Percentiles rank a stretch among this genome's conserved stretches.
Conservation (phyloP, 129 eudicot species). For the Helichrysum umbraculigerum region DNA sequence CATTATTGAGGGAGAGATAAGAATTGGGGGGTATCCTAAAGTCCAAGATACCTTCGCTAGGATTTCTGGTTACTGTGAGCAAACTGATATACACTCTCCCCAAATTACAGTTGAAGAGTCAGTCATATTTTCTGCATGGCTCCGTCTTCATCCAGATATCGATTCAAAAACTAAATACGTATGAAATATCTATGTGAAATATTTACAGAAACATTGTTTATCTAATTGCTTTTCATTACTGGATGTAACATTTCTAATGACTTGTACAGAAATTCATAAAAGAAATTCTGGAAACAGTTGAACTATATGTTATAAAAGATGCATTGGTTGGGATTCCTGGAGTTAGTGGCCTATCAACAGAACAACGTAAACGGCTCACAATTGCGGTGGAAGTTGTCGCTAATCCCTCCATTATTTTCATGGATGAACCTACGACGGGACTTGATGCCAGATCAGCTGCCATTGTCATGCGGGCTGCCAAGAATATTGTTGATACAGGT, state of each 20-base stretch:
- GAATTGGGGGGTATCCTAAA: slow-evolving; percentile 46
- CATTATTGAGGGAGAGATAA: slow-evolving; percentile 44
- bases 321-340: slow-evolving; percentile 39
- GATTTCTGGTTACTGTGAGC: slow-evolving; percentile 48
- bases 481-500: slow-evolving; percentile 37
- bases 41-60: slow-evolving; percentile 46
- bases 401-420: slow-evolving; percentile 42
- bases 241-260: slow-evolving; percentile 3
- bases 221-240: neutral
- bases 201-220: neutral
- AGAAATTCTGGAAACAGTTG: slow-evolving; percentile 26
- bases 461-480: slow-evolving; percentile 41
- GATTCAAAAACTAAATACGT: slow-evolving; percentile 35
- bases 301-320: slow-evolving; percentile 21
- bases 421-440: slow-evolving; percentile 48
- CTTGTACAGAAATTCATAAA: slow-evolving; percentile 17
- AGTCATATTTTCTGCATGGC: slow-evolving; percentile 32
- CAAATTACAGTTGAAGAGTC: slow-evolving; percentile 41
- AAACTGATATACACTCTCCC: slow-evolving; percentile 42
- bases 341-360: slow-evolving; percentile 36
- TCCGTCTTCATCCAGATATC: slow-evolving; percentile 36
- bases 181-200: slow-evolving; percentile 1
- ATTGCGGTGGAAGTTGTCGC: slow-evolving; percentile 44
- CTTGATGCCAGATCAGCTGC: slow-evolving; percentile 44
- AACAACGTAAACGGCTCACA: slow-evolving; percentile 42